phyloP scores from a whole-genome alignment of 2,329 filamentous ascomycete species.

The Aspergillus carbonarius region DNA sequence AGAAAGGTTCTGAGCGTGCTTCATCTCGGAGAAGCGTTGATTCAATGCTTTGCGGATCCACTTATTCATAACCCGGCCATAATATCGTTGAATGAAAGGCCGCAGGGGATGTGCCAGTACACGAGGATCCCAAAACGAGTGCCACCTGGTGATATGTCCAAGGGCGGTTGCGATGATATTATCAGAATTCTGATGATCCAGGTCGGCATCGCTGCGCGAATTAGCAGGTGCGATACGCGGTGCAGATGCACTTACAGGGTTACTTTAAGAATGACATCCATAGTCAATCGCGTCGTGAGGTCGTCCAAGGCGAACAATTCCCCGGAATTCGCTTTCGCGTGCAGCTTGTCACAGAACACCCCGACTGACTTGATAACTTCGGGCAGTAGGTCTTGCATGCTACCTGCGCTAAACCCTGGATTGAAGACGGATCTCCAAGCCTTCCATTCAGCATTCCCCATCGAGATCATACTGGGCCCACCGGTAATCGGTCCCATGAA shows the following conservation, averaged over 20 bases:
- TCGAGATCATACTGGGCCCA: conserved; percentile 6
- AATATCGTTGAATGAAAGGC: background rate
- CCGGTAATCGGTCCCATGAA: conserved; percentile 7
- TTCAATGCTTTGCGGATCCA: conserved; percentile 1
- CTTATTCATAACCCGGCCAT: background rate
- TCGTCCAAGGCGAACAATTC: conserved; percentile 2
- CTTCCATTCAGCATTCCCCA: conserved; percentile 3
- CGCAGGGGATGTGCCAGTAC: background rate
- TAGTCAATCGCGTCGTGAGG: conserved; percentile 1
- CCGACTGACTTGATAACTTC: conserved; percentile 1
- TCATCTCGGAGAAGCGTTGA: background rate
- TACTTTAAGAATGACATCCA: conserved; percentile 9
- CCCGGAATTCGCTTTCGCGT: background rate
- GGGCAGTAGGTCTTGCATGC: conserved; percentile 3
- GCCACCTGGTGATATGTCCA: background rate
- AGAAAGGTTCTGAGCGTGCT: background rate
- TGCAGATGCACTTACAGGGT: background rate
- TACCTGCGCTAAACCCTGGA: conserved; percentile 3
- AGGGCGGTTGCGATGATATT: conserved; percentile 6
- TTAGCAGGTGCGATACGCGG: background rate
- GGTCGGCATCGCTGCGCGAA: background rate
- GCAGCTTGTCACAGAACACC: conserved; percentile 4
- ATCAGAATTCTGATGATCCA: conserved; percentile 3
- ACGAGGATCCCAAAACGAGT: conserved; percentile 1
- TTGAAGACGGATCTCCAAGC: conserved; percentile 9